Evolutionary conservation across 257 asterid genomes (phyloP).

Genomic region (Paulownia fortunei): DNA sequence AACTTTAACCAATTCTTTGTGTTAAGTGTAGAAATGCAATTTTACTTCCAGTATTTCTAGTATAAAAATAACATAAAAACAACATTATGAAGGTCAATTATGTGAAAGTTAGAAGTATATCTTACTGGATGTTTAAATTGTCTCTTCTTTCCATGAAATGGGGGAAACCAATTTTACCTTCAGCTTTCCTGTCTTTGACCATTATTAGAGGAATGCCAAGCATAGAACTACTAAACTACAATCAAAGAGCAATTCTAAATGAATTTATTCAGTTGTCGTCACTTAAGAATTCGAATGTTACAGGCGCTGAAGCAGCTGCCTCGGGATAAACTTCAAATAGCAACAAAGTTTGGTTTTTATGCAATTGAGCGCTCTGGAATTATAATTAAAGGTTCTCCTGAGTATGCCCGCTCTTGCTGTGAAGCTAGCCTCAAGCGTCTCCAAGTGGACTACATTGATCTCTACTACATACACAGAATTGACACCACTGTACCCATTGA

Average conservation of each 20-base stretch:
- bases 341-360: constrained; percentile 58
- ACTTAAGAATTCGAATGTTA: not conserved
- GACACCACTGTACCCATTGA: constrained; percentile 60
- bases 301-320: constrained; percentile 66
- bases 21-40: too few species aligned
- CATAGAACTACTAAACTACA: not conserved
- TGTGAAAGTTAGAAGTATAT: too few species aligned
- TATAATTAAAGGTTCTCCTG: constrained; percentile 56
- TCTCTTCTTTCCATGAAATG: too few species aligned
- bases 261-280: not conserved
- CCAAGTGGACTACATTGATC: constrained; percentile 62
- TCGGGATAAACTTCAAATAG: constrained; percentile 57
- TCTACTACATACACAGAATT: constrained; percentile 55
- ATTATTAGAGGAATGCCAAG: not conserved
- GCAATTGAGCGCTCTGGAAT: constrained; percentile 31
- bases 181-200: not conserved
- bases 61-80: not conserved
- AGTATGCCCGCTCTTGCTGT: constrained; percentile 60
- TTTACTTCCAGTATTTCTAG: too few species aligned
- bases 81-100: not conserved
- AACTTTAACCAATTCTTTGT: too few species aligned
- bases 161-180: too few species aligned
- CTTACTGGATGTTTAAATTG: too few species aligned
- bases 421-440: constrained; percentile 62
- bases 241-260: too few species aligned